Evolutionary conservation across 208 protist genomes (phyloP).

Genomic region (Trypanosomatidae sp.): DNA sequence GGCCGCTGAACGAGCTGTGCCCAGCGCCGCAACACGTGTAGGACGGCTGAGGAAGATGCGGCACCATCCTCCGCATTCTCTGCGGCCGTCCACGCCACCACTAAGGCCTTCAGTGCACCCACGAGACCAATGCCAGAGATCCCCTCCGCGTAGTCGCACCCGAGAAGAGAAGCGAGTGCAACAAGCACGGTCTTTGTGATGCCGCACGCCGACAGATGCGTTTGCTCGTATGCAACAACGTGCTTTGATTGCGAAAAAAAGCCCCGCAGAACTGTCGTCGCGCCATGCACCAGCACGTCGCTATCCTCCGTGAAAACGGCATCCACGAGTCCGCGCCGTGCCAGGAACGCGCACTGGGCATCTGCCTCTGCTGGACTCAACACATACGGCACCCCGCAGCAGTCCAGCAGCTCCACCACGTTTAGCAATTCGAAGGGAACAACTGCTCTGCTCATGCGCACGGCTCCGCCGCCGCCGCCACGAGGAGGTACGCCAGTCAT

Average conservation of each 20-base stretch:
- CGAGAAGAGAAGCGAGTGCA: conserved; percentile 90
- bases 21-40: conserved; percentile 48
- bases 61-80: conserved; percentile 1
- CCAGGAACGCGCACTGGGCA: conserved; percentile 94
- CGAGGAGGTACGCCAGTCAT: background rate
- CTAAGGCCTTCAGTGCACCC: conserved; percentile 59
- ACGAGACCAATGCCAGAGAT: conserved; percentile 85
- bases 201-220: conserved; percentile 64
- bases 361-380: conserved; percentile 92
- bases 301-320: conserved; percentile 97
- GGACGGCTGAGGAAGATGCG: conserved; percentile 25
- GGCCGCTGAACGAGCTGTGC: conserved; percentile 22
- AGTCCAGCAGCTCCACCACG: conserved; percentile 79
- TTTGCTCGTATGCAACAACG: conserved; percentile 65
- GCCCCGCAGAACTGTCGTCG: conserved; percentile 87
- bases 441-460: conserved; percentile 6
- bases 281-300: conserved; percentile 96
- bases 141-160: conserved; percentile 95
- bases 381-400: conserved; percentile 87
- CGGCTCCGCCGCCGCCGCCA: background rate
- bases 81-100: conserved; percentile 40
- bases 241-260: conserved; percentile 84
- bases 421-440: conserved; percentile 72
- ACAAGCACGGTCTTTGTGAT: conserved; percentile 87
- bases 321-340: conserved; percentile 76